phyloP scores from a whole-genome alignment of 768 basidiomycete species.

The Strobilomyces echinocephalus region DNA sequence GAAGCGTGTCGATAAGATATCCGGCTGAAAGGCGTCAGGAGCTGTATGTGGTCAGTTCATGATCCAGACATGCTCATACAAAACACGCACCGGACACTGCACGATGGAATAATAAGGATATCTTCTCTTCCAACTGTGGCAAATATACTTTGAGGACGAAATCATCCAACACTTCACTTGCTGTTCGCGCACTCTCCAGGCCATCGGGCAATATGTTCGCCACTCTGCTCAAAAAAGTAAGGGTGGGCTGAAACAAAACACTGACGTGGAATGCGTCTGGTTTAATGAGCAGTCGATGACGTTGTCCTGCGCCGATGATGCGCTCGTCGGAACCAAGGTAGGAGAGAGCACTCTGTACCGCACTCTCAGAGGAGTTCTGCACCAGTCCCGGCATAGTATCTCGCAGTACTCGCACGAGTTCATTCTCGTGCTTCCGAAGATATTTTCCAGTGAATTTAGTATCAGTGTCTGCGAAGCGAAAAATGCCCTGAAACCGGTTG shows the following conservation, averaged over 20 bases:
- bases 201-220: conserved; percentile 70
- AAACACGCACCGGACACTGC: conserved; percentile 62
- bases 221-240: conserved; percentile 75
- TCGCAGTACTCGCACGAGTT: conserved; percentile 74
- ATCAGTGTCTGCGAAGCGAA: conserved; percentile 91
- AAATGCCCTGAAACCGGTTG: conserved; percentile 55
- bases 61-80: background rate
- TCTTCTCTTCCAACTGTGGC: conserved; percentile 93
- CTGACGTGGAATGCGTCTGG: conserved; percentile 95
- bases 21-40: conserved; percentile 83
- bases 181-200: conserved; percentile 56
- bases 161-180: conserved; percentile 77
- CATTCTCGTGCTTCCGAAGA: conserved; percentile 77
- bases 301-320: conserved; percentile 64
- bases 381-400: conserved; percentile 94
- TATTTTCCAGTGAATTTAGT: conserved; percentile 60
- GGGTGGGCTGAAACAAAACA: conserved; percentile 89
- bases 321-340: conserved; percentile 70
- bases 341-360: conserved; percentile 54
- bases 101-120: conserved; percentile 79
- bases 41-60: conserved; percentile 37
- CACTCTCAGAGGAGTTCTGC: conserved; percentile 57
- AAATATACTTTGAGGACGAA: conserved; percentile 91
- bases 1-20: conserved; percentile 59
- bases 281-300: conserved; percentile 79